Base-by-base conservation (phyloP, 331 rosid species). In the Quercus phellos region DNA sequence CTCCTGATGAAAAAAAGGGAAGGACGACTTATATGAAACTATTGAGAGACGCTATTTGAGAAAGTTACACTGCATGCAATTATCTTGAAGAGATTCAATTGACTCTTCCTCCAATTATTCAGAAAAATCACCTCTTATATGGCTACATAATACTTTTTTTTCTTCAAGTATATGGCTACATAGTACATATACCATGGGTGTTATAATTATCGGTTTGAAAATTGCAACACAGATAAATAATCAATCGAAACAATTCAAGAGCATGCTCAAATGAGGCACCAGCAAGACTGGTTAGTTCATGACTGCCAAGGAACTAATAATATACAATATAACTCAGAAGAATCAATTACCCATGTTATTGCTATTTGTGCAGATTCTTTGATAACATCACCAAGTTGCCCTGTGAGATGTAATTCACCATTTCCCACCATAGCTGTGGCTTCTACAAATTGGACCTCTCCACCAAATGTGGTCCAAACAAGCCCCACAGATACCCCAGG, bases 301-400 rank as follows among this genome's bases (percentile, higher is more conserved):
- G 29, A 71, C 34, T 30, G 32, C 17, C 26, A 22, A 26, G 68
- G 43, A 63, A 64, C 69, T 30, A 84, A 59, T 4, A 29, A 59
- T 54, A 35, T 70, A 56, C 68, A 84, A 32, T 60, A 77, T 38
- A 38, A 29, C 34, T 77, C 74, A 81, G 77, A 77, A 59, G 61
- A 77, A 84, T 80, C n/a, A n/a, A 73, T 87, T 92, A 94, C 99
- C 99, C 99, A 94, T 77, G 99, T 94, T 78, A 94, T 81, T 29
- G 99, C 99, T 85, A 94, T 94, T 84, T 92, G 97, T 43, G 99
- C 98, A 14, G 99, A 94, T 85, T 94, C 99, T 86, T 94, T 94
- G 75, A 94, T 94, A 55, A 94, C 99, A 78, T 94, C 99, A 67
- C 99, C 99, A 72, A 94, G 96, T 83, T 94, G 98, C 74, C 99